Evolutionary conservation across 176 grass and related monocot species (phyloP).

Genomic region (Secale cereale): DNA sequence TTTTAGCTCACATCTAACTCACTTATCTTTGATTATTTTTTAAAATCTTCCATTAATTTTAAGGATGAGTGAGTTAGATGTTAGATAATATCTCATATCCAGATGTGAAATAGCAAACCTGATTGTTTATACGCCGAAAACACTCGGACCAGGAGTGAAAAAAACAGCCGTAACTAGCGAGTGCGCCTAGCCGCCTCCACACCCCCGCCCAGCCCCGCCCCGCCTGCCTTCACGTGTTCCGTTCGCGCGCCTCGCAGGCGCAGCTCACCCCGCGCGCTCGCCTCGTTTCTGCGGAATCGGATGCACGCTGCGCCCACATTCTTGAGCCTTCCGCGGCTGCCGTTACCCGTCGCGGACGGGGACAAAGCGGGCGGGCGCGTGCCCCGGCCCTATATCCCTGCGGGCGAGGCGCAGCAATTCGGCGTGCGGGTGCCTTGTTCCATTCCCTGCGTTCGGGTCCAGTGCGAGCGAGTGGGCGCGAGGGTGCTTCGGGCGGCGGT

Average conservation of each 20-base stretch:
- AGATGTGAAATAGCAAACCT: too few relatives aligned
- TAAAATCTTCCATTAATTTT: too few relatives aligned
- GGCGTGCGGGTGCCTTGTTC: neutral
- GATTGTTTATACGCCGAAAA: neutral
- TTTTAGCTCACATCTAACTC: too few relatives aligned
- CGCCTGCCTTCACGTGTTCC: slow-evolving; percentile 11
- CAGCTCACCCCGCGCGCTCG: neutral
- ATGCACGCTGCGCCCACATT: slow-evolving; percentile 19
- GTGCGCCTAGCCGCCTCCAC: neutral
- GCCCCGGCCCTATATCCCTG: slow-evolving; percentile 14
- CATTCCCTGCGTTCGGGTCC: too few relatives aligned
- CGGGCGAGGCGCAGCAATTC: neutral
- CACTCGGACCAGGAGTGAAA: neutral
- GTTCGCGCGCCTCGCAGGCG: neutral
- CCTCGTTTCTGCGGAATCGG: neutral
- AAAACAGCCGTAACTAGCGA: slow-evolving; percentile 29
- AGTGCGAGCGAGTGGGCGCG: too few relatives aligned
- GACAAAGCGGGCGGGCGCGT: neutral
- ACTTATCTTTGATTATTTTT: too few relatives aligned
- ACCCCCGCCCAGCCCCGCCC: neutral
- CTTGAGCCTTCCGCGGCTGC: slow-evolving; percentile 23
- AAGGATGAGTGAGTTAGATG: too few relatives aligned
- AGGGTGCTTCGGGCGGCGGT: neutral
- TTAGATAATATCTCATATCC: too few relatives aligned
- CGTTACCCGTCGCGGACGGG: slow-evolving; percentile 16